Conservation (phyloP, 768 basidiomycete genomes). For the Epithele typhae region DNA sequence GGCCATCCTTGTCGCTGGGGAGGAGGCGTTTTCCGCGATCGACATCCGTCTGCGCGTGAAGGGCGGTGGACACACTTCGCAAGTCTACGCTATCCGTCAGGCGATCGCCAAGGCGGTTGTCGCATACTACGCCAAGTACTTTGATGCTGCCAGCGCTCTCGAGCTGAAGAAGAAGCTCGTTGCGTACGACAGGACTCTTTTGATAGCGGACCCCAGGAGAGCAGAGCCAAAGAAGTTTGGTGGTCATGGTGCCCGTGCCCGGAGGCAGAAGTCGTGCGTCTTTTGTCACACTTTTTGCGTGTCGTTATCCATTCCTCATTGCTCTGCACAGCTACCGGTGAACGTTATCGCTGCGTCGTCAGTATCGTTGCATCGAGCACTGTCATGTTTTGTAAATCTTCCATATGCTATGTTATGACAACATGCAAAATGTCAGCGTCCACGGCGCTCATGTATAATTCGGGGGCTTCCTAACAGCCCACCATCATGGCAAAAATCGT, state of each 20-base stretch:
- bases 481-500: too few species aligned
- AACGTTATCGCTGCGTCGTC: constrained; percentile 34
- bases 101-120: constrained; percentile 97
- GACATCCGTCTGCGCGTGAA: constrained; percentile 98
- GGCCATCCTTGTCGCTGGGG: constrained; percentile 89
- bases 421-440: constrained; percentile 34
- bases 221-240: constrained; percentile 99
- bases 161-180: constrained; percentile 98
- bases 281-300: constrained; percentile 68
- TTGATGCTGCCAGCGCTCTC: constrained; percentile 95
- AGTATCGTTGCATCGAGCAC: too few species aligned
- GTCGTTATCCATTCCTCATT: constrained; percentile 34
- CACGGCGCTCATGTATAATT: too few species aligned
- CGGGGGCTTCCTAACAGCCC: too few species aligned
- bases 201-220: constrained; percentile 94
- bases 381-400: constrained; percentile 40
- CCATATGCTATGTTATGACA: constrained; percentile 32
- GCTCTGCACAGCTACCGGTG: constrained; percentile 78
- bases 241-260: constrained; percentile 96
- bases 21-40: constrained; percentile 79
- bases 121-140: constrained; percentile 98
- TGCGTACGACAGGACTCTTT: constrained; percentile 86
- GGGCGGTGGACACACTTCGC: constrained; percentile 99
- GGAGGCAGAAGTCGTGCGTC: constrained; percentile 91
- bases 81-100: constrained; percentile 98